Conservation (phyloP, 2,329 filamentous ascomycete genomes). For the Colletotrichum cuscutae region DNA sequence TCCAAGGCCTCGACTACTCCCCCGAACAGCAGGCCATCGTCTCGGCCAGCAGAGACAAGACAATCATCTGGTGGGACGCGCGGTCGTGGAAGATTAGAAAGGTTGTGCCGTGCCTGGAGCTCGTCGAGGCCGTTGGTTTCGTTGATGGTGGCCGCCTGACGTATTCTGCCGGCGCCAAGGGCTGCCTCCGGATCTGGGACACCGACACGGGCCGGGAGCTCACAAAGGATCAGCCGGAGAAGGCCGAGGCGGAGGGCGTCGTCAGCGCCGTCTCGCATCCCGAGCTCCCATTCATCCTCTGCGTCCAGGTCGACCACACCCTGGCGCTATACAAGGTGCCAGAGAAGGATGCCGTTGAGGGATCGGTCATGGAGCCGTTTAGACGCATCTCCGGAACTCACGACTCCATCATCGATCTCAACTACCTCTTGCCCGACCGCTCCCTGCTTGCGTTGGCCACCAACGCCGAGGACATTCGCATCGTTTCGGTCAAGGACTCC, state of each 20-base stretch:
- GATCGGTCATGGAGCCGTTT: slow-evolving; percentile 58
- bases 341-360: slow-evolving; percentile 47
- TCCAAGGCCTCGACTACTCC: slow-evolving; percentile 88
- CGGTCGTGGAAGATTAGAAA: slow-evolving; percentile 84
- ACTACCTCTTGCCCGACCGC: slow-evolving; percentile 82
- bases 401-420: slow-evolving; percentile 96
- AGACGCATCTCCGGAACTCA: slow-evolving; percentile 94
- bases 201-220: slow-evolving; percentile 81
- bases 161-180: slow-evolving; percentile 87
- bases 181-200: slow-evolving; percentile 85
- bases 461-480: slow-evolving; percentile 91
- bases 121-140: slow-evolving; percentile 87
- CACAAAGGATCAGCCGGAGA: slow-evolving; percentile 75
- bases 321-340: slow-evolving; percentile 75
- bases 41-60: slow-evolving; percentile 91
- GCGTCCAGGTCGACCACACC: slow-evolving; percentile 90
- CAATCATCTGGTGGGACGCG: slow-evolving; percentile 90
- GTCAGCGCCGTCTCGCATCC: slow-evolving; percentile 76
- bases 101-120: slow-evolving; percentile 86
- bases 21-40: slow-evolving; percentile 78
- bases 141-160: slow-evolving; percentile 76
- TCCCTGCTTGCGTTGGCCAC: slow-evolving; percentile 91
- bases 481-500: slow-evolving; percentile 76
- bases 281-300: slow-evolving; percentile 76
- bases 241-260: slow-evolving; percentile 73